Evolutionary conservation across 352 stramenopile species (phyloP), one percentile per base, ranked within the genome.

Genomic region (Globisporangium perplexum): DNA sequence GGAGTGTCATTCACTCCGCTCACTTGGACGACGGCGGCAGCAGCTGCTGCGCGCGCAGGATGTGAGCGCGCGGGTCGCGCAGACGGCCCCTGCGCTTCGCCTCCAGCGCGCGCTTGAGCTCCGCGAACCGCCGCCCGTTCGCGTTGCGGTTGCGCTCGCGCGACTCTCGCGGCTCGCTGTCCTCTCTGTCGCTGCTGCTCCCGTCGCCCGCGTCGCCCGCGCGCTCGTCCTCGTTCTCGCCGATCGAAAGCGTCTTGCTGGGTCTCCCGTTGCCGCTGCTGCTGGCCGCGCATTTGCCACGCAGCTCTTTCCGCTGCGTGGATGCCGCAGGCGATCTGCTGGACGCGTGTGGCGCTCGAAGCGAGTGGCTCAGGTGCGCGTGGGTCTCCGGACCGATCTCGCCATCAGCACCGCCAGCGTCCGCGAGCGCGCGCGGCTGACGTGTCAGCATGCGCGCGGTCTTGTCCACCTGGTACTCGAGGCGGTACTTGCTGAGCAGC

Each of bases 401-500:
- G n/a, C n/a, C n/a, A n/a, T n/a, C n/a, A n/a, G n/a, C n/a, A n/a
- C n/a, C n/a, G n/a, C n/a, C n/a, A n/a, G n/a, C n/a, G n/a, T 22
- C 26, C 23, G 3, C 17, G 22, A 10, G 7, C 23, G 36, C 38
- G 30, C 3, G 53, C n/a, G 1, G 22, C 1, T 73, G 54, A 33
- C 66, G 48, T 18, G 64, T 60, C 35, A 86, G 48, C 76, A 89
- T 87, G 26, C 72, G 66, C 14, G 61, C 63, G 5, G 73, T 85
- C 41, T 66, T 71, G 12, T 70, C 59, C n/a, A 71, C 53, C 52
- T 86, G 76, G 33, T 78, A 81, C 50, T 69, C 60, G 4, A 69
- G 54, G 2, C 77, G 69, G 61, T 89, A 89, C 53, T 84, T 86
- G 47, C 35, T 46, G 42, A 89, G 68, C 44, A 89, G 50, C n/a